A percentile compares a stretch with the other conserved stretches of the same genome.
Conservation (phyloP, 1,139 yeast genomes). For the Schwanniomyces etchellsii region DNA sequence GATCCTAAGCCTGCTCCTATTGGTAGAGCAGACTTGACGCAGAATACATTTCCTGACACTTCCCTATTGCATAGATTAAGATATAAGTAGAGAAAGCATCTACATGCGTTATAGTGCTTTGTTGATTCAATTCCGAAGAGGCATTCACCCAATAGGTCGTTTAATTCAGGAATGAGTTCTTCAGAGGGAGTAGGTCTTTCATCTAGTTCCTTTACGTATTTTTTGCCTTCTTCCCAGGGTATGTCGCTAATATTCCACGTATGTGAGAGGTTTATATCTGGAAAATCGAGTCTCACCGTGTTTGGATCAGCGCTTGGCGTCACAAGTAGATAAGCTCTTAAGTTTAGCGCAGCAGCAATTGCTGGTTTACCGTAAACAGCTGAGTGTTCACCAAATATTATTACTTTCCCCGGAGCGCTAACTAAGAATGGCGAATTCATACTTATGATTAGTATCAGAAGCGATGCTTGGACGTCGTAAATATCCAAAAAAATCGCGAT, state of each 20-base stretch:
- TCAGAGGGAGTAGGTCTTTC: constrained; percentile 42
- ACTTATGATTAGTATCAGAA: neutral
- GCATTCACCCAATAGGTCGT: constrained; percentile 39
- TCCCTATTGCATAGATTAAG: constrained; percentile 47
- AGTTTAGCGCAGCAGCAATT: constrained; percentile 80
- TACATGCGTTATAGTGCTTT: constrained; percentile 76
- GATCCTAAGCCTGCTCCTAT: constrained; percentile 98
- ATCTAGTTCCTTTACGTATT: constrained; percentile 12
- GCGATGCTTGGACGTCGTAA: neutral
- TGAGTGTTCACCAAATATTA: constrained; percentile 94
- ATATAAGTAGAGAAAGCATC: constrained; percentile 77
- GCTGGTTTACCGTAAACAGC: constrained; percentile 93
- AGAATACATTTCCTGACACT: constrained; percentile 50
- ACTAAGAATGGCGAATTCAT: constrained; percentile 49
- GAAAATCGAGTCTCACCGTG: constrained; percentile 62
- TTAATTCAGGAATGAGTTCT: constrained; percentile 58
- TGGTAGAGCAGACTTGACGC: constrained; percentile 79
- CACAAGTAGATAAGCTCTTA: constrained; percentile 75
- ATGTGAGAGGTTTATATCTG: constrained; percentile 67
- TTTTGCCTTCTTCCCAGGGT: constrained; percentile 50
- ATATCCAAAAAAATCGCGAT: neutral
- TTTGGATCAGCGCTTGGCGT: constrained; percentile 32
- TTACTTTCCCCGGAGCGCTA: constrained; percentile 96
- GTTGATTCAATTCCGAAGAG: constrained; percentile 44
- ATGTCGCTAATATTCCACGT: constrained; percentile 56